Percentiles rank a stretch among this genome's conserved stretches.
phyloP scores from a whole-genome alignment of 306 rosid species.

The Glycine latifolia region DNA sequence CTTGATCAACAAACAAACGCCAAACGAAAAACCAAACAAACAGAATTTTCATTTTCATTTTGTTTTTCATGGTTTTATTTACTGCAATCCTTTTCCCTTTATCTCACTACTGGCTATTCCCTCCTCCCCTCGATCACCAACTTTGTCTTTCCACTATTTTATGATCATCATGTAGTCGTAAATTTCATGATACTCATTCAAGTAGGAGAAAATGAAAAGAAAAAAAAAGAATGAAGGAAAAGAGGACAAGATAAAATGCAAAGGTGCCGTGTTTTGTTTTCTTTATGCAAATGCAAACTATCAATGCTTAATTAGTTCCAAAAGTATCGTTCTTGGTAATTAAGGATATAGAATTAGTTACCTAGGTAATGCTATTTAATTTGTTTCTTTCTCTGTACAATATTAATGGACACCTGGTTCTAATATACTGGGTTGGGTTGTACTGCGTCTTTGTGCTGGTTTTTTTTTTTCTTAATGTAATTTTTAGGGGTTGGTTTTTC shows the following conservation, averaged over 20 bases:
- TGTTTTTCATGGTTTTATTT: slow-evolving; percentile 23
- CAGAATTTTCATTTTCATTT: background rate
- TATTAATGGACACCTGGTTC: slow-evolving; percentile 41
- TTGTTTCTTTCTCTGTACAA: slow-evolving; percentile 48
- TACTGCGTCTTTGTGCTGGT: background rate
- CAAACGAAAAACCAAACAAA: background rate
- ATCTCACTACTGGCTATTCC: too few species aligned
- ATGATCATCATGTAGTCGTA: slow-evolving; percentile 21
- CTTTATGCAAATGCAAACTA: slow-evolving; percentile 44
- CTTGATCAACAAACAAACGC: slow-evolving; percentile 57
- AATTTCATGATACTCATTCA: background rate
- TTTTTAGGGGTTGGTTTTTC: slow-evolving; percentile 21
- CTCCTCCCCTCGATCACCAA: background rate
- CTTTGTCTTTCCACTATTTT: slow-evolving; percentile 25
- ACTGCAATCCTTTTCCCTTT: background rate
- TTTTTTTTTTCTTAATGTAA: background rate
- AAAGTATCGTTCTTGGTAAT: background rate
- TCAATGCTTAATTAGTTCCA: slow-evolving; percentile 19
- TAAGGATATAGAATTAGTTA: background rate
- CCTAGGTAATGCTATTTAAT: slow-evolving; percentile 25
- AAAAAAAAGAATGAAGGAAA: background rate
- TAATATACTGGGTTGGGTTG: slow-evolving; percentile 15
- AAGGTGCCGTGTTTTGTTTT: slow-evolving; percentile 36
- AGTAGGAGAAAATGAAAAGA: slow-evolving; percentile 6
- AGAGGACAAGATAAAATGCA: slow-evolving; percentile 37